These are phyloP conservation scores for Pseudotsuga menziesii DNA, from an alignment of 75 land plant species.

Conservation along the genomic window DNA sequence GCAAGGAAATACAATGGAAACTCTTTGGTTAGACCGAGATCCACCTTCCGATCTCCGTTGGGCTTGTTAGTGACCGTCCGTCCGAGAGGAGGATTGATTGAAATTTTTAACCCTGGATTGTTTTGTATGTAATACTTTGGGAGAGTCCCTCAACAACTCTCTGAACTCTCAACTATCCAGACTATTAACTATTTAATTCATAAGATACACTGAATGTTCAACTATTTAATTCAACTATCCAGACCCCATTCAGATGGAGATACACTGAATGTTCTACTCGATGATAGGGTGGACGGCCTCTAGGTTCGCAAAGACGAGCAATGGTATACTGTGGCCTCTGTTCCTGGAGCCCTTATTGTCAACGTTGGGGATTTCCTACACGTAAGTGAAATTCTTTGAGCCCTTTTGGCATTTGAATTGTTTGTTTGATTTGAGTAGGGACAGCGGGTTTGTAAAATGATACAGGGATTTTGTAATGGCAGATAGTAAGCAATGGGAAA, in stretches of 20 bases:
- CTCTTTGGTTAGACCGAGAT: no score
- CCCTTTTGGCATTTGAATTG: not conserved
- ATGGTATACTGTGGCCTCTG: conserved; percentile 29
- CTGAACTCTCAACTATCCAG: no score
- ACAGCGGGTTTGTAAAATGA: not conserved
- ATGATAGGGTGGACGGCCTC: conserved; percentile 48
- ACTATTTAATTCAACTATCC: no score
- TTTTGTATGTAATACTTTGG: no score
- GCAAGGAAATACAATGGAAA: no score
- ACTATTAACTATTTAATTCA: no score
- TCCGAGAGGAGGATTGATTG: no score
- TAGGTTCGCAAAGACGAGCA: conserved; percentile 30
- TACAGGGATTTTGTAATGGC: not conserved
- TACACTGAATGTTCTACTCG: conserved; percentile 39
- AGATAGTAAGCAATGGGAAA: conserved; percentile 43
- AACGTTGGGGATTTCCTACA: conserved; percentile 28
- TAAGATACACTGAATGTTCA: no score
- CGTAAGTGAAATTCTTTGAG: conserved; percentile 6
- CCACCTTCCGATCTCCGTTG: no score
- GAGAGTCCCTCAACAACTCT: no score
- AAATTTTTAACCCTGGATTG: no score
- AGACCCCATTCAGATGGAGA: conserved; percentile 43
- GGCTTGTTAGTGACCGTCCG: no score
- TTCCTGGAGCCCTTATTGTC: conserved; percentile 18
- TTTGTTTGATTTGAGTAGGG: not conserved